phyloP scores from a whole-genome alignment of 257 asterid species.

The Nemophila menziesii region DNA sequence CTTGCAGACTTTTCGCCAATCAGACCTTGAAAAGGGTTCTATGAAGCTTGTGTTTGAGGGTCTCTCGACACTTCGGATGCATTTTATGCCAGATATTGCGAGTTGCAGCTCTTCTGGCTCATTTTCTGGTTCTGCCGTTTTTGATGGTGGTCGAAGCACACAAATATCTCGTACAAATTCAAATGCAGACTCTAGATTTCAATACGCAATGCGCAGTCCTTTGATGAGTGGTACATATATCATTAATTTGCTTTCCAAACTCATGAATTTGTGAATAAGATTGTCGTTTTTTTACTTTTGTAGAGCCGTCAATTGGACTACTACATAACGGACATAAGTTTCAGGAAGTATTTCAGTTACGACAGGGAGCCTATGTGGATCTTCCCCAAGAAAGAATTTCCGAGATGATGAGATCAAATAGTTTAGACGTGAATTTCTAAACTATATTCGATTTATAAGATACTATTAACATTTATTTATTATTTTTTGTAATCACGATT shows the following conservation, averaged over 20 bases:
- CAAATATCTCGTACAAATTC: slow-evolving; percentile 21
- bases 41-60: slow-evolving; percentile 65
- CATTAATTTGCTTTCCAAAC: no score
- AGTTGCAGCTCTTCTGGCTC: slow-evolving; percentile 18
- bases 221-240: slow-evolving; percentile 32
- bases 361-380: slow-evolving; percentile 66
- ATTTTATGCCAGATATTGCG: slow-evolving; percentile 31
- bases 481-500: slow-evolving; percentile 3
- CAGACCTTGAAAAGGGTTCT: slow-evolving; percentile 80
- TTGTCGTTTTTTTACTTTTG: neutral
- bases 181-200: slow-evolving; percentile 28
- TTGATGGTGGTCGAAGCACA: slow-evolving; percentile 23
- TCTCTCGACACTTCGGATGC: slow-evolving; percentile 54
- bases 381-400: slow-evolving; percentile 61
- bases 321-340: slow-evolving; percentile 48
- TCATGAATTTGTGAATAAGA: neutral
- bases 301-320: slow-evolving; percentile 39
- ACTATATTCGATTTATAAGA: slow-evolving; percentile 1
- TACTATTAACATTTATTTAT: slow-evolving; percentile 5
- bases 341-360: slow-evolving; percentile 74
- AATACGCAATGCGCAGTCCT: slow-evolving; percentile 39
- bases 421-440: slow-evolving; percentile 64
- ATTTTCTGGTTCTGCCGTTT: slow-evolving; percentile 21
- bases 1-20: slow-evolving; percentile 52
- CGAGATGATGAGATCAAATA: slow-evolving; percentile 80